phyloP scores from a whole-genome alignment of 2,329 filamentous ascomycete species.

The Colletotrichum gigasporum region DNA sequence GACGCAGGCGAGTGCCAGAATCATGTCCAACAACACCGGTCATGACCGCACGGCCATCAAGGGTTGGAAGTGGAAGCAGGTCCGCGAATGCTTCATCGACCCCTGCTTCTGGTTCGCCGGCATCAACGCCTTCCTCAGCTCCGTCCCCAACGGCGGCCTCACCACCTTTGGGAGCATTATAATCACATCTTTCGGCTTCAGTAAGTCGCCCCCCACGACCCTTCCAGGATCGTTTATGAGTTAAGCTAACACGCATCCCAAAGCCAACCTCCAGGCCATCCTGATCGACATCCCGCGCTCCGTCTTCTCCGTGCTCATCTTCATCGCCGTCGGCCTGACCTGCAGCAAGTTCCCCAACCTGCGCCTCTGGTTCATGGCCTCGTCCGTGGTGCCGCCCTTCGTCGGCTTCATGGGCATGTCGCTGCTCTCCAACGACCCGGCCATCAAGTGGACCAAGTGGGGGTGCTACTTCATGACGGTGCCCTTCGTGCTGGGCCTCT shows the following conservation, averaged over 20 bases:
- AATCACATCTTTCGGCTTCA: slow-evolving; percentile 46
- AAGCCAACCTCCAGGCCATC: slow-evolving; percentile 47
- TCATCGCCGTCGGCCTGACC: slow-evolving; percentile 43
- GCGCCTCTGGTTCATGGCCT: slow-evolving; percentile 49
- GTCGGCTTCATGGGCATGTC: slow-evolving; percentile 48
- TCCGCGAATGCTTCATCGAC: slow-evolving; percentile 44
- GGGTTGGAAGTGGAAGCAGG: slow-evolving; percentile 49
- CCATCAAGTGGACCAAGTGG: slow-evolving; percentile 48
- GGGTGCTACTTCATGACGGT: slow-evolving; percentile 48
- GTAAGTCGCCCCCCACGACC: slow-evolving; percentile 26
- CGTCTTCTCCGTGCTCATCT: slow-evolving; percentile 45
- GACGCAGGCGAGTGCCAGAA: slow-evolving; percentile 40
- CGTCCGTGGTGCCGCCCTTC: slow-evolving; percentile 45
- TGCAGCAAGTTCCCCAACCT: slow-evolving; percentile 45
- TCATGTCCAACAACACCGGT: slow-evolving; percentile 47
- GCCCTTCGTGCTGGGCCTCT: slow-evolving; percentile 36
- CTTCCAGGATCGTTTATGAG: neutral
- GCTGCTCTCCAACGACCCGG: slow-evolving; percentile 42
- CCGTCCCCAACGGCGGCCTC: slow-evolving; percentile 47
- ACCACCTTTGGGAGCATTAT: slow-evolving; percentile 46
- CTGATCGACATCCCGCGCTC: slow-evolving; percentile 46
- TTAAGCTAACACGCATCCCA: neutral
- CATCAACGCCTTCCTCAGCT: slow-evolving; percentile 46
- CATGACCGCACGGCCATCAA: slow-evolving; percentile 47
- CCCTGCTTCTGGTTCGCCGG: slow-evolving; percentile 49